Evolutionary conservation across 2,329 filamentous ascomycete genomes (phyloP), one percentile per base, ranked within the genome.

Genomic region (Trichoderma pleuroti): DNA sequence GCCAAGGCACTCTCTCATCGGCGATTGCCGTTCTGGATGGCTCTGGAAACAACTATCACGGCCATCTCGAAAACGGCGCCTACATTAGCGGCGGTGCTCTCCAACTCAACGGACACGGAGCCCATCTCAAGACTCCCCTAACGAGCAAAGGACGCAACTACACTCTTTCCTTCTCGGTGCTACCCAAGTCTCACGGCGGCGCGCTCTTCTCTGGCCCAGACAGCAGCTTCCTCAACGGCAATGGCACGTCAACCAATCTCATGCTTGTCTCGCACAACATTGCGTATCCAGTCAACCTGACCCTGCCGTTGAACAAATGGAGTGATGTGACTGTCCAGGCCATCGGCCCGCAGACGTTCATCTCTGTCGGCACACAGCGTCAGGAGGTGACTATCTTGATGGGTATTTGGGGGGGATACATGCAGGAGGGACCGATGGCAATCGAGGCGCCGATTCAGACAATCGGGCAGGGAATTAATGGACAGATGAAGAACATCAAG

Each of bases 111-210:
- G 71, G 77, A 0, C 71, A 76, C 1, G 87, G 85, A 74, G 66
- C 66, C 62, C 77, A 78, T 4, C 71, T 87, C 4, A 76, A 72
- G 5, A 88, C 86, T 0, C 85, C 85, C 0, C 75, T 87, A 4
- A 77, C 77, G 0, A 85, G 84, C 60, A 90, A 89, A 75, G 87
- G 87, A 4, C 81, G 86, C 71, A 81, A 88, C 74, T 89, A 89
- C 76, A 87, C 84, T 0, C 80, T 89, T 1, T 80, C 83, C 0
- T 81, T 89, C 16, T 78, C 80, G 1, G 74, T 86, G 1, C 76
- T 74, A 11, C 72, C 72, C 2, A 61, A 62, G 14, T 56, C 46
- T n/a, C n/a, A 39, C 11, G 68, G 69, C n/a, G 72, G 72, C 7
- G 59, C 42, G 32, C 71, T 73, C 21, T 72, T 73, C 30, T 70